Percentiles rank a stretch among this genome's conserved stretches.
These are phyloP conservation scores for Mycena rebaudengoi DNA, from an alignment of 768 basidiomycete species.

Conservation along the genomic window DNA sequence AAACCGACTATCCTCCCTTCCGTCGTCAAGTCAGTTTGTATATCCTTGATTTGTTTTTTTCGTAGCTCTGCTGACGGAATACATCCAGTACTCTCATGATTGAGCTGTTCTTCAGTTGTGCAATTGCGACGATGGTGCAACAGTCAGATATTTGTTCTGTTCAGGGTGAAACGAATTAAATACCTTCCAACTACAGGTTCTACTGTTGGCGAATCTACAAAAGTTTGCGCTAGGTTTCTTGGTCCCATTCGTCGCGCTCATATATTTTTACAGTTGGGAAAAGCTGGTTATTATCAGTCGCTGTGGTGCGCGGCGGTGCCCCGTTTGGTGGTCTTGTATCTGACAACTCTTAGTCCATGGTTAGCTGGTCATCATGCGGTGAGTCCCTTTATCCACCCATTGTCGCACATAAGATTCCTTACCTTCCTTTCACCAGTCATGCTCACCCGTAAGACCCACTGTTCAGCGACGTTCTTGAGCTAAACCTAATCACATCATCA, in stretches of 20 bases:
- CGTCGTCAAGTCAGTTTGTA: slow-evolving; percentile 16
- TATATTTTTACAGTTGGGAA: slow-evolving; percentile 16
- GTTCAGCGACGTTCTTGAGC: neutral
- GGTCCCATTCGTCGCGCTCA: neutral
- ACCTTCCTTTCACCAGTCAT: neutral
- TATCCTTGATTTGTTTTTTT: neutral
- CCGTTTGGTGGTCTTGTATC: neutral
- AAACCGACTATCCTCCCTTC: slow-evolving; percentile 3
- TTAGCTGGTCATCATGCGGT: slow-evolving; percentile 27
- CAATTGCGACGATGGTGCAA: slow-evolving; percentile 26
- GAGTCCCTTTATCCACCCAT: neutral
- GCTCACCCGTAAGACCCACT: neutral
- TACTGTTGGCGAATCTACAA: slow-evolving; percentile 28
- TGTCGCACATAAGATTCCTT: neutral
- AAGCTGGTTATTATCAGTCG: neutral
- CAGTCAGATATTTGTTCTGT: slow-evolving; percentile 4
- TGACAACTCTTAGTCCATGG: slow-evolving; percentile 3
- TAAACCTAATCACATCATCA: neutral
- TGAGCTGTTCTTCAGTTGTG: slow-evolving; percentile 28
- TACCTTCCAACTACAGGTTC: slow-evolving; percentile 10
- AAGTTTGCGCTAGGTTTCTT: slow-evolving; percentile 3
- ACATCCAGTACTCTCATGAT: slow-evolving; percentile 29
- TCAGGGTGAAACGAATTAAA: neutral
- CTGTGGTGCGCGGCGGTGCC: slow-evolving; percentile 1
- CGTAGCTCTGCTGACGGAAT: neutral